phyloP scores from a whole-genome alignment of 2,329 filamentous ascomycete species.

The Diaporthe sp. region DNA sequence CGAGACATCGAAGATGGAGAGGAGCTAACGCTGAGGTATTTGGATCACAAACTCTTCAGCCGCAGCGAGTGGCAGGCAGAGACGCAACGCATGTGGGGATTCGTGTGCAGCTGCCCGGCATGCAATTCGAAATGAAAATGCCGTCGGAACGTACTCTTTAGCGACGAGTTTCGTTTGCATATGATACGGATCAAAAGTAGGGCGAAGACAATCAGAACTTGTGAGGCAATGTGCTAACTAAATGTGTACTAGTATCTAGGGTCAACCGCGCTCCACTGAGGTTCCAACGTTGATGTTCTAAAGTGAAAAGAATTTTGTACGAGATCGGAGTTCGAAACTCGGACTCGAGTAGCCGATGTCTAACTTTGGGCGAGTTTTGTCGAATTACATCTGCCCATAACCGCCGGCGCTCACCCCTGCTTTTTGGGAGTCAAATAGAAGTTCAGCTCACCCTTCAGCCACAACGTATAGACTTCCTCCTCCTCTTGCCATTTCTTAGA shows the following conservation, averaged over 20 bases:
- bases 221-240: not conserved
- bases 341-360: not conserved
- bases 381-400: not conserved
- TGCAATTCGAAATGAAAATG: not conserved
- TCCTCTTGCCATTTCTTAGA: constrained; percentile 50
- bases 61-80: constrained; percentile 2
- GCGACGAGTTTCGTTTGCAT: too few species aligned
- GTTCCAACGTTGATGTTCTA: not conserved
- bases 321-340: not conserved
- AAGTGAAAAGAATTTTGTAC: not conserved
- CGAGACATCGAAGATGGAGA: constrained; percentile 31
- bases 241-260: too few species aligned
- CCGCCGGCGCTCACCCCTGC: too few species aligned
- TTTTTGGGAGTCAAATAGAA: constrained; percentile 11
- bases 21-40: constrained; percentile 24
- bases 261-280: too few species aligned
- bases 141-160: not conserved
- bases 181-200: not conserved
- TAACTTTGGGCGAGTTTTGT: not conserved
- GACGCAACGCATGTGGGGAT: constrained; percentile 9
- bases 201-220: not conserved
- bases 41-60: constrained; percentile 23
- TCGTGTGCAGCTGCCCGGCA: constrained; percentile 2
- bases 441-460: constrained; percentile 44
- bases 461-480: constrained; percentile 49